Percentiles rank a stretch among this genome's conserved stretches.
These are phyloP conservation scores for Podila clonocystis DNA, from an alignment of 192 early-diverging fungal genomes.

Conservation along the genomic window DNA sequence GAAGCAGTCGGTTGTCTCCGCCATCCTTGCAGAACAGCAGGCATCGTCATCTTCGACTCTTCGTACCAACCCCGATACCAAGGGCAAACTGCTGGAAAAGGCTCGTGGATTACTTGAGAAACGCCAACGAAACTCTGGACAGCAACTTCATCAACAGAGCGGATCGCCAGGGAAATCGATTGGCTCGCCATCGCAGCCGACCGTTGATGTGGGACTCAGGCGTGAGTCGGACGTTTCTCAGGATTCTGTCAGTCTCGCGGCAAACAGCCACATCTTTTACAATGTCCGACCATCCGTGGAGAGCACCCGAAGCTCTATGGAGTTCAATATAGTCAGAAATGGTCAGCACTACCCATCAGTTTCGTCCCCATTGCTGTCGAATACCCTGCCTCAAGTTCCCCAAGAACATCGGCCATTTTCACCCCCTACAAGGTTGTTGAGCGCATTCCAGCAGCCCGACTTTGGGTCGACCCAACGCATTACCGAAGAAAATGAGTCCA, in stretches of 20 bases:
- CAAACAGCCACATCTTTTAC: too few relatives aligned
- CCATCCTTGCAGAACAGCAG: background rate
- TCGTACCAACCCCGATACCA: background rate
- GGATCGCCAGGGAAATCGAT: background rate
- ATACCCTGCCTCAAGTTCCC: too few relatives aligned
- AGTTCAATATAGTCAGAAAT: too few relatives aligned
- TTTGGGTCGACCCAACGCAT: background rate
- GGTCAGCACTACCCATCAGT: too few relatives aligned
- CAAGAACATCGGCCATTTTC: too few relatives aligned
- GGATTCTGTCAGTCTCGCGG: too few relatives aligned
- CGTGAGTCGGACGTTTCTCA: too few relatives aligned
- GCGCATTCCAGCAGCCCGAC: too few relatives aligned
- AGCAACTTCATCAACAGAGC: background rate
- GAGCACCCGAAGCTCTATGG: too few relatives aligned
- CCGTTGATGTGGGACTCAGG: background rate
- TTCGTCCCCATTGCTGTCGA: too few relatives aligned
- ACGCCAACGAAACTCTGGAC: background rate
- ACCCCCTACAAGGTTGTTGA: too few relatives aligned
- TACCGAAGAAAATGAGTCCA: constrained; percentile 5
- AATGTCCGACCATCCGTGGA: too few relatives aligned
- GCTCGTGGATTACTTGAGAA: background rate
- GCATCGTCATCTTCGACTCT: background rate
- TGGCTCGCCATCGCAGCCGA: background rate
- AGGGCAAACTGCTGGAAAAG: background rate
- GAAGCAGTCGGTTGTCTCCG: background rate